Percentiles rank a stretch among this genome's conserved stretches.
phyloP scores from a whole-genome alignment of 805 yeast genomes.

The Schwanniomyces vanrijiae region DNA sequence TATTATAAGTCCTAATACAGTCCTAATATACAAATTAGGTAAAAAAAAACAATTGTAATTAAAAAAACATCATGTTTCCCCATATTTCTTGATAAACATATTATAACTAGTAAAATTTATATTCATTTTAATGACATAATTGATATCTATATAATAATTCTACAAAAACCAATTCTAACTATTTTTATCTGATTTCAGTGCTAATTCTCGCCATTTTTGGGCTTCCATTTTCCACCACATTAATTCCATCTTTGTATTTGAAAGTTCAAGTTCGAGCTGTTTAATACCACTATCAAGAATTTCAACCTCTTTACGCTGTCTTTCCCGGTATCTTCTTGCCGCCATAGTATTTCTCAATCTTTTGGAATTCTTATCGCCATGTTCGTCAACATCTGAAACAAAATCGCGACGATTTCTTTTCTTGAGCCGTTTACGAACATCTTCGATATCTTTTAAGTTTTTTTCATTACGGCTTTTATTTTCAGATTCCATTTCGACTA shows the following conservation, averaged over 20 bases:
- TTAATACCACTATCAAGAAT: conserved; percentile 6
- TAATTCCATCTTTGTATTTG: conserved; percentile 6
- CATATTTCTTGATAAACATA: no score
- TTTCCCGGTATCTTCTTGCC: conserved; percentile 8
- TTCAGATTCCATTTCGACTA: not conserved
- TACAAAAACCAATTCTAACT: not conserved
- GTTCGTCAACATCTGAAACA: not conserved
- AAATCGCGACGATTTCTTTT: conserved; percentile 4
- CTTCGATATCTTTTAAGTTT: conserved; percentile 2
- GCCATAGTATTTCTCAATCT: conserved; percentile 8
- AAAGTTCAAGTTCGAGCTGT: conserved; percentile 7
- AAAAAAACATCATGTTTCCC: no score
- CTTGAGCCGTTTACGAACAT: conserved; percentile 5
- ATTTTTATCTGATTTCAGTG: conserved; percentile 2
- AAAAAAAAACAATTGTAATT: no score
- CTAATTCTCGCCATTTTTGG: conserved; percentile 6
- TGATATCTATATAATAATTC: not conserved
- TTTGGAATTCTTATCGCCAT: conserved; percentile 1
- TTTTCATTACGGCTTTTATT: not conserved
- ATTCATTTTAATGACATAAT: no score
- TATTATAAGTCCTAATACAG: no score
- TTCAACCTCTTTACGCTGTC: conserved; percentile 8
- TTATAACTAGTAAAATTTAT: no score
- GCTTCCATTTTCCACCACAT: conserved; percentile 12
- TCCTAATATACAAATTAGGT: no score